phyloP scores from a whole-genome alignment of 129 eudicot genomes.

The Tagetes patula region DNA sequence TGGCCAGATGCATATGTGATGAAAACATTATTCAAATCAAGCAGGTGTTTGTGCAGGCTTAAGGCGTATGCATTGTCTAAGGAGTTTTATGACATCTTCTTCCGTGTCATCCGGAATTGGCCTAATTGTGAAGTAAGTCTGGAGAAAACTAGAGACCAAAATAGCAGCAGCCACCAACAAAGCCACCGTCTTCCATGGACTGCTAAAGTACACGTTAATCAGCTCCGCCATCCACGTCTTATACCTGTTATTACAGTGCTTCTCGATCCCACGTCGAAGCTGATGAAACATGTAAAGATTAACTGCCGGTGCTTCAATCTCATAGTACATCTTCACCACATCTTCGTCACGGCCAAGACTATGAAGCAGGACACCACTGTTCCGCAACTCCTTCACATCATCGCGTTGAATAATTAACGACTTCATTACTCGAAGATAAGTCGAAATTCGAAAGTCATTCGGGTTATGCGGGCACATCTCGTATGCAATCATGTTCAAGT shows the following conservation, averaged over 20 bases:
- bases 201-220: constrained; percentile 30
- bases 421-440: constrained; percentile 39
- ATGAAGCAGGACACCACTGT: constrained; percentile 21
- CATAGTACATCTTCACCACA: constrained; percentile 34
- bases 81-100: constrained; percentile 16
- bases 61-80: constrained; percentile 21
- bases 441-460: constrained; percentile 29
- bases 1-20: not conserved
- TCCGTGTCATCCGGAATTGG: constrained; percentile 30
- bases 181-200: constrained; percentile 50
- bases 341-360: constrained; percentile 37
- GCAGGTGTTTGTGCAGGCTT: not conserved
- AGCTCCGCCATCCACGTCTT: constrained; percentile 44
- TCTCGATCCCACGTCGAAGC: constrained; percentile 21
- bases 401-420: constrained; percentile 26
- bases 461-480: constrained; percentile 41
- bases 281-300: constrained; percentile 9
- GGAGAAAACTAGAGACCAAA: constrained; percentile 32
- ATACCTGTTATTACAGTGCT: constrained; percentile 28
- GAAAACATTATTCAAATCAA: not conserved
- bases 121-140: constrained; percentile 33
- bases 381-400: constrained; percentile 41
- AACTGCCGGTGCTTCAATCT: constrained; percentile 31
- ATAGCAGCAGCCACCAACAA: constrained; percentile 41
- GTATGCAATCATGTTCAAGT: constrained; percentile 41